Conservation (phyloP, 345 rosid genomes). For the Syzygium oleosum region DNA sequence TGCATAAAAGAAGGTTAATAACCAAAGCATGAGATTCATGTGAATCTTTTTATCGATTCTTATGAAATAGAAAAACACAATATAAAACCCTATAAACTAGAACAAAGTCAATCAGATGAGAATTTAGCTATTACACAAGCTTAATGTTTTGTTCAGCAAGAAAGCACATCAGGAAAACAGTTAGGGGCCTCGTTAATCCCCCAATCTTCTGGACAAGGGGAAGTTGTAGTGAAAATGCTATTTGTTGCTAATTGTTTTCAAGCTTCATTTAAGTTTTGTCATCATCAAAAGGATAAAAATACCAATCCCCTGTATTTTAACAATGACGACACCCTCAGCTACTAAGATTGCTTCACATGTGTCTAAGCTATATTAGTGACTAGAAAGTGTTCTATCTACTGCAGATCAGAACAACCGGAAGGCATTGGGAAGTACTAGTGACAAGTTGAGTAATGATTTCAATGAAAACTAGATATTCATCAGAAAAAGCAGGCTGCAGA, state of each 20-base stretch:
- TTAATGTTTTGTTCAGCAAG: neutral
- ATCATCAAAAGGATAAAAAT: neutral
- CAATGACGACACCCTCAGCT: neutral
- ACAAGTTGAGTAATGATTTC: neutral
- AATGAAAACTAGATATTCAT: neutral
- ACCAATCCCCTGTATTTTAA: neutral
- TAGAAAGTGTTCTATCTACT: neutral
- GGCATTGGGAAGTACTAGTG: neutral
- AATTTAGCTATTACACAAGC: neutral
- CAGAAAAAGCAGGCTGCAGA: neutral
- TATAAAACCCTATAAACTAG: neutral
- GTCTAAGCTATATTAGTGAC: neutral
- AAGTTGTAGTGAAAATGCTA: neutral
- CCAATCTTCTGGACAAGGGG: neutral
- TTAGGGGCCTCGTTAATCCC: neutral
- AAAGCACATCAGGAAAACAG: neutral
- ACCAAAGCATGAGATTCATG: constrained; percentile 4
- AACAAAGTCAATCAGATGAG: neutral
- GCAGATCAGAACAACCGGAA: neutral
- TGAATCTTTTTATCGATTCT: constrained; percentile 1
- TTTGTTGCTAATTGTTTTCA: neutral
- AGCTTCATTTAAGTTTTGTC: neutral
- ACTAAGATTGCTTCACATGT: neutral
- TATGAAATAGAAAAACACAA: neutral
- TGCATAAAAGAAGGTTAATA: constrained; percentile 17